Evolutionary conservation across 2,329 filamentous ascomycete species (phyloP).

Genomic region (Talaromyces sp.): DNA sequence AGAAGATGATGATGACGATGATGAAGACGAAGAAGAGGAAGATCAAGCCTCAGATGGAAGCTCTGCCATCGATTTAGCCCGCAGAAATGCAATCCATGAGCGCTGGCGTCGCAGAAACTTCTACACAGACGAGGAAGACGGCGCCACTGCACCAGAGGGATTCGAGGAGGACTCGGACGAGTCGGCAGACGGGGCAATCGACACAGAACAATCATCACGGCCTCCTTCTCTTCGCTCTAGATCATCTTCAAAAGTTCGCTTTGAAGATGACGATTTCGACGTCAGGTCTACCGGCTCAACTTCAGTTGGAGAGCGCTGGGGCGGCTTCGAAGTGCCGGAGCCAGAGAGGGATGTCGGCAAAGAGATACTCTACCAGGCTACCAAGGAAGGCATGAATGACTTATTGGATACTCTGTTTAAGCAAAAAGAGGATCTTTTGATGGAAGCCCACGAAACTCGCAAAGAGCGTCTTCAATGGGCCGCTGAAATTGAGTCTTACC

Average conservation of each 20-base stretch:
- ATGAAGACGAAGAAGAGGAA: not conserved
- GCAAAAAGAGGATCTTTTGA: slow-evolving; percentile 68
- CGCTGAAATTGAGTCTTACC: slow-evolving; percentile 36
- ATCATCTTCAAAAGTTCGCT: slow-evolving; percentile 74
- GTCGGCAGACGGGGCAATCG: slow-evolving; percentile 53
- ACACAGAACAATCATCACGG: slow-evolving; percentile 26
- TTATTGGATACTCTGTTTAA: slow-evolving; percentile 83
- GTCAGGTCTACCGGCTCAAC: slow-evolving; percentile 66
- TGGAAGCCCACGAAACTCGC: slow-evolving; percentile 62
- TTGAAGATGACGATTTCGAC: slow-evolving; percentile 66
- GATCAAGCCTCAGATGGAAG: slow-evolving; percentile 6
- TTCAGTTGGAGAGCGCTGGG: slow-evolving; percentile 65
- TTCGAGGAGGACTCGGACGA: slow-evolving; percentile 46
- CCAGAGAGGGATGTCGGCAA: slow-evolving; percentile 78
- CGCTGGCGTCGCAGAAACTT: slow-evolving; percentile 74
- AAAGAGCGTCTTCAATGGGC: slow-evolving; percentile 54
- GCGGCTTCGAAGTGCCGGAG: slow-evolving; percentile 71
- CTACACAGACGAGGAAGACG: slow-evolving; percentile 82
- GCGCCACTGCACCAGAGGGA: slow-evolving; percentile 57
- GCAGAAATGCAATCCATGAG: slow-evolving; percentile 52
- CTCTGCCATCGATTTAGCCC: slow-evolving; percentile 14
- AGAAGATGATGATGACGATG: slow-evolving; percentile 3
- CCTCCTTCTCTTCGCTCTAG: slow-evolving; percentile 55
- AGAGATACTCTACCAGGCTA: slow-evolving; percentile 85
- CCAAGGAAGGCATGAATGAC: slow-evolving; percentile 90